Conservation (phyloP, 371 early-diverging fungal species). For the Mortierella polycephala region DNA sequence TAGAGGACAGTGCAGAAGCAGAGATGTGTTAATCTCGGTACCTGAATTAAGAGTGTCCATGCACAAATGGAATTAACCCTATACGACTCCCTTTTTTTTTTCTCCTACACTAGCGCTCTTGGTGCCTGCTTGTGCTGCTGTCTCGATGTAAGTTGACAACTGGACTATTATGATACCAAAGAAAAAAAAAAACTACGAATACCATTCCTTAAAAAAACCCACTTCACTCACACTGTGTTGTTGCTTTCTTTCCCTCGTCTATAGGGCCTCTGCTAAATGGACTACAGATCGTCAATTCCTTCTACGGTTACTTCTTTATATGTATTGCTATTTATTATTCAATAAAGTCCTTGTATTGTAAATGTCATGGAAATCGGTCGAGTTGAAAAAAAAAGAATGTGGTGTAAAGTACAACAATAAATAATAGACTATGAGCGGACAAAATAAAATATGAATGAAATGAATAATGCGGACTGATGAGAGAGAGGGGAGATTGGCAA, state of each 20-base stretch:
- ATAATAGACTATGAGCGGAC: neutral
- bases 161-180: neutral
- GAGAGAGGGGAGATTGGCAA: neutral
- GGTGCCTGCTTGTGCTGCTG: conserved; percentile 55
- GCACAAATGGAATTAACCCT: too few species aligned
- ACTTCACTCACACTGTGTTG: neutral
- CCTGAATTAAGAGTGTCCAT: too few species aligned
- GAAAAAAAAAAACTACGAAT: neutral
- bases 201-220: neutral
- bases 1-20: too few species aligned
- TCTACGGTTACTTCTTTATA: too few species aligned
- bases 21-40: too few species aligned
- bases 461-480: neutral
- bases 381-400: too few species aligned
- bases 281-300: too few species aligned
- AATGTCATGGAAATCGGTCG: too few species aligned
- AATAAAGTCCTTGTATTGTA: too few species aligned
- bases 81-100: neutral
- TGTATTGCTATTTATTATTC: too few species aligned
- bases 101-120: conserved; percentile 27
- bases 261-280: conserved; percentile 6
- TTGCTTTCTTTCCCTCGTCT: neutral
- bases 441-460: neutral
- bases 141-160: conserved; percentile 20
- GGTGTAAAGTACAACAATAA: too few species aligned